Base-by-base conservation (phyloP, 192 early-diverging fungal species). In the Podila epigama region DNA sequence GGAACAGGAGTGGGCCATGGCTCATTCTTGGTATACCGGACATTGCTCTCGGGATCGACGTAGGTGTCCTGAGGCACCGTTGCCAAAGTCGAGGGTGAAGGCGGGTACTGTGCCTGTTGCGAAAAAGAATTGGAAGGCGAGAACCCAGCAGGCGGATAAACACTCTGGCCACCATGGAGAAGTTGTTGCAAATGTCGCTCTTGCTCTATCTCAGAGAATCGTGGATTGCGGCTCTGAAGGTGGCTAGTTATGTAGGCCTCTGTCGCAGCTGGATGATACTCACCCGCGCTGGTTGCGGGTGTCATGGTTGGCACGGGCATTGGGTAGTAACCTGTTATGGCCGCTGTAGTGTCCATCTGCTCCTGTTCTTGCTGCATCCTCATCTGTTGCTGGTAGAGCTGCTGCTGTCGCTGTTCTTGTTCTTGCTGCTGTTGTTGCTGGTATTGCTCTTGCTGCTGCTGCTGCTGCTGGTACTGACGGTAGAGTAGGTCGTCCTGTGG, bases 361-460 rank as follows among this genome's bases (percentile, higher is more conserved):
- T 34, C 18, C 32, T 57, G 55, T 5, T 36, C 18, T 34, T 53
- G 50, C 20, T 51, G 29, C 12, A 31, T 44, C n/a, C 25, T 22
- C 13, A 51, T 35, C 50, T 34, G 61, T 27, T 63, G 61, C 31
- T 25, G 50, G 8, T 51, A 33, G 15, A 33, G 55, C 15, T 60
- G 60, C 33, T 50, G 37, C 20, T 42, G 28, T 39, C 32, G 33
- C n/a, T 56, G 53, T 33, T 42, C 9, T 29, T 56, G 60, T 22
- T 57, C 0, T 20, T 60, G 25, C 28, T 40, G 34, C 11, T 70
- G 58, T 32, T 70, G 69, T 15, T 70, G 69, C 4, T 48, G 54
- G 20, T 52, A 37, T 35, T 54, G 54, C 51, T 13, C 55, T 35
- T 57, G 34, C 9, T 35, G 33, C 6, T n/a, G 18, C 22, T 51